Evolutionary conservation across 345 rosid species (phyloP).

Genomic region (Gossypium arboreum): DNA sequence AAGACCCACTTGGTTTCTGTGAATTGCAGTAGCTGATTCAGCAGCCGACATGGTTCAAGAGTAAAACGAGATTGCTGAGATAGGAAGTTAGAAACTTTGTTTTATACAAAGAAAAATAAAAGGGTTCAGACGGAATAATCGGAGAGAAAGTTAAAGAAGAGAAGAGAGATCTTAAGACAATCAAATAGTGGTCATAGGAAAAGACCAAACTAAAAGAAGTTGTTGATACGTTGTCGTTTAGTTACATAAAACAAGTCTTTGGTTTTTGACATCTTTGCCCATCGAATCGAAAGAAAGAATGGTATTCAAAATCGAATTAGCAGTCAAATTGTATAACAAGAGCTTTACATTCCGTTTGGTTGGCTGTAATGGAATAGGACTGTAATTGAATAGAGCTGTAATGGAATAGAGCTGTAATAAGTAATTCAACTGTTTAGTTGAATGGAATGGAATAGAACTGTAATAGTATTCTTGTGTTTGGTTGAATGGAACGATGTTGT

Average conservation of each 20-base stretch:
- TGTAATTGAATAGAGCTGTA: too few relatives aligned
- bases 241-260: not conserved
- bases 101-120: not conserved
- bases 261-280: not conserved
- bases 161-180: not conserved
- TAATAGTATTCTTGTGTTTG: too few relatives aligned
- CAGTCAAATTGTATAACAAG: too few relatives aligned
- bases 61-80: not conserved
- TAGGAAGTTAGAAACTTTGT: not conserved
- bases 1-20: constrained; percentile 52
- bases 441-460: too few relatives aligned
- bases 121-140: not conserved
- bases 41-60: constrained; percentile 60
- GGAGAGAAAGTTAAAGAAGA: not conserved
- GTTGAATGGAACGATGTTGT: too few relatives aligned
- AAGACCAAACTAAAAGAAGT: not conserved
- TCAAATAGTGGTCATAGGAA: not conserved
- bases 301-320: too few relatives aligned
- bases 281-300: not conserved
- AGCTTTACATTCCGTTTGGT: too few relatives aligned
- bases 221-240: not conserved
- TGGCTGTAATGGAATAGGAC: too few relatives aligned
- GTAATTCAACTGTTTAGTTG: too few relatives aligned
- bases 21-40: constrained; percentile 60
- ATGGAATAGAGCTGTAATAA: too few relatives aligned